A percentile compares a stretch with the other conserved stretches of the same genome.
Conservation (phyloP, 495 filamentous ascomycete species). For the Xeromyces bisporus region DNA sequence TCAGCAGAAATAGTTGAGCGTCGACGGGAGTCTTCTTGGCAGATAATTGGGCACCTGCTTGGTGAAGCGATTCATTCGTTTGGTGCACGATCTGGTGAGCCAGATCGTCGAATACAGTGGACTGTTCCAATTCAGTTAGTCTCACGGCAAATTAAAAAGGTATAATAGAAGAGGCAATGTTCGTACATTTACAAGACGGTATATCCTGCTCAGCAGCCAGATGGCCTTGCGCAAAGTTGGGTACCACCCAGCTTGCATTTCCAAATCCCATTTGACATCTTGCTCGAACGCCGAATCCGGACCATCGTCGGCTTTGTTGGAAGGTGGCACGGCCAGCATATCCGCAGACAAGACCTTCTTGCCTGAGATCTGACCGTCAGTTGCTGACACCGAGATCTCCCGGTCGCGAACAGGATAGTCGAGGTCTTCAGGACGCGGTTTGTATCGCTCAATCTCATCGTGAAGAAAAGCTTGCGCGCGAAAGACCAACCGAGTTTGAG, state of each 20-base stretch:
- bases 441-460: constrained; percentile 53
- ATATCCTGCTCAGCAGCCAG: constrained; percentile 69
- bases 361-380: constrained; percentile 29
- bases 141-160: constrained; percentile 7
- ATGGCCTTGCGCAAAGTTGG: constrained; percentile 63
- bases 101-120: constrained; percentile 59
- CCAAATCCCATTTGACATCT: constrained; percentile 36
- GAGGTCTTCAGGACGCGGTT: constrained; percentile 49
- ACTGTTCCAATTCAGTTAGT: constrained; percentile 19
- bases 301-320: constrained; percentile 35
- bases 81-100: constrained; percentile 64
- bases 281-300: constrained; percentile 25
- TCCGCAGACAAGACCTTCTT: constrained; percentile 26
- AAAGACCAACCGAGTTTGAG: constrained; percentile 59
- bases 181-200: constrained; percentile 64
- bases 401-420: constrained; percentile 43
- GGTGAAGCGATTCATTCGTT: constrained; percentile 48
- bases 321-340: constrained; percentile 30
- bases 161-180: constrained; percentile 5
- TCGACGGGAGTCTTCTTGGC: constrained; percentile 42
- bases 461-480: constrained; percentile 49
- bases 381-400: constrained; percentile 30
- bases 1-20: constrained; percentile 73
- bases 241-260: constrained; percentile 39
- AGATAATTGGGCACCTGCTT: constrained; percentile 31